phyloP scores from a whole-genome alignment of 2,329 filamentous ascomycete species.

The Coniochaeta sp. region DNA sequence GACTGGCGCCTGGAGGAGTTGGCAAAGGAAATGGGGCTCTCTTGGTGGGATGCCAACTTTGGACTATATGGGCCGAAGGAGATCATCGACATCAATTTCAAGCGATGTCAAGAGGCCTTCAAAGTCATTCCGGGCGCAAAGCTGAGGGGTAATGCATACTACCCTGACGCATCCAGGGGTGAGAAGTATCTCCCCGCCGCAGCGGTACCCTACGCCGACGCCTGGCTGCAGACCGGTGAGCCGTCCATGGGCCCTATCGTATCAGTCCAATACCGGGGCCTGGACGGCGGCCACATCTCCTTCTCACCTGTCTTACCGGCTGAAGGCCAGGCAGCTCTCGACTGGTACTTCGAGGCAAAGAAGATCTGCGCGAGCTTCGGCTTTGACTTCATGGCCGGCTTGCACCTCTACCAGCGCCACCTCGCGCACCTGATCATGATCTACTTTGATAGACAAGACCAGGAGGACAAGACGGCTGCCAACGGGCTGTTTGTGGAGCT shows the following conservation, averaged over 20 bases:
- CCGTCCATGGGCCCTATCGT: not conserved
- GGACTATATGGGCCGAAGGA: not conserved
- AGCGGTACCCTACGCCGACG: conserved; percentile 7
- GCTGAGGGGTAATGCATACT: not conserved
- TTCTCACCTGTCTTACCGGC: conserved; percentile 2
- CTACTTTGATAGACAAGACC: too few relatives aligned
- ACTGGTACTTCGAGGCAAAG: conserved; percentile 1
- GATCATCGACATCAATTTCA: not conserved
- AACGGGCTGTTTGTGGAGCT: conserved; percentile 2
- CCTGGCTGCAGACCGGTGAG: not conserved
- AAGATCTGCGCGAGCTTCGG: not conserved
- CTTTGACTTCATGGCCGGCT: conserved; percentile 7
- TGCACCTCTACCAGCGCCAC: conserved; percentile 10
- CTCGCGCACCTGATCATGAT: conserved; percentile 5
- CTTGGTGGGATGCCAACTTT: not conserved
- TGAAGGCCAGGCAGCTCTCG: conserved; percentile 3
- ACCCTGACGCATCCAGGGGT: not conserved
- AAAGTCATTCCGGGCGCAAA: not conserved
- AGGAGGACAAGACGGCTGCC: not conserved
- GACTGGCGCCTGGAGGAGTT: not conserved
- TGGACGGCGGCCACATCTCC: conserved; percentile 1
- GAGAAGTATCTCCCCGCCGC: not conserved
- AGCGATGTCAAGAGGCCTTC: not conserved
- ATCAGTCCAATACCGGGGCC: conserved; percentile 1
- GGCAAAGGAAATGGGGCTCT: not conserved